phyloP scores from a whole-genome alignment of 805 yeast species.

The Yamadazyma endophytica region DNA sequence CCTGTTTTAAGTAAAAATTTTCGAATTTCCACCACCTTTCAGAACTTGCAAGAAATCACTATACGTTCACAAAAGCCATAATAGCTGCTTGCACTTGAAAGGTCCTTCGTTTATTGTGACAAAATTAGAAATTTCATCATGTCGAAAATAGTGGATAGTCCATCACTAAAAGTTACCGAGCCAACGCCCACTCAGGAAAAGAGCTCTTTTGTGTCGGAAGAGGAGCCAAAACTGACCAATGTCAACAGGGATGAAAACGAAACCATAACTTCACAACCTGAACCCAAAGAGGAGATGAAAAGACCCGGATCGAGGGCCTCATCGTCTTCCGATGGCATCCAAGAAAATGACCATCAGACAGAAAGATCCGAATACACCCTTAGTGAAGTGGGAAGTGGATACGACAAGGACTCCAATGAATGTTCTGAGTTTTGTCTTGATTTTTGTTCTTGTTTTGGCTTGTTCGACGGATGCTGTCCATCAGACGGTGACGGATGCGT shows the following conservation, averaged over 20 bases:
- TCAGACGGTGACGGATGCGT: conserved; percentile 37
- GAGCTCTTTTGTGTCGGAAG: conserved; percentile 3
- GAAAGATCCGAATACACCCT: conserved; percentile 16
- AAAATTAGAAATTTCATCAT: too few relatives aligned
- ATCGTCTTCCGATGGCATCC: conserved; percentile 3
- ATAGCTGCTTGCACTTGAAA: too few relatives aligned
- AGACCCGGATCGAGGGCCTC: too few relatives aligned
- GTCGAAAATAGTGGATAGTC: conserved; percentile 1
- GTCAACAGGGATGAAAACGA: conserved; percentile 3
- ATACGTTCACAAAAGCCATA: too few relatives aligned
- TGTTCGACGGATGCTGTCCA: conserved; percentile 40
- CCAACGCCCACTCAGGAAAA: conserved; percentile 12
- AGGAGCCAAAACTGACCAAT: conserved; percentile 1
- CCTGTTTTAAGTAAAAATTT: too few relatives aligned
- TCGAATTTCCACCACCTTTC: too few relatives aligned
- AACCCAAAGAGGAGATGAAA: conserved; percentile 12
- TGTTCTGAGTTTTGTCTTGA: conserved; percentile 41
- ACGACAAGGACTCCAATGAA: conserved; percentile 33
- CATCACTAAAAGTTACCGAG: conserved; percentile 8
- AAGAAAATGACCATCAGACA: conserved; percentile 4
- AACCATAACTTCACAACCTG: conserved; percentile 13
- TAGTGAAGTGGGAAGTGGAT: conserved; percentile 31
- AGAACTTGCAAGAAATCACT: too few relatives aligned
- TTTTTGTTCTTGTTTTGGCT: conserved; percentile 34
- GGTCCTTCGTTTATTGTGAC: too few relatives aligned